Conservation (phyloP, 495 filamentous ascomycete species). For the Tuber microsphaerosporum region DNA sequence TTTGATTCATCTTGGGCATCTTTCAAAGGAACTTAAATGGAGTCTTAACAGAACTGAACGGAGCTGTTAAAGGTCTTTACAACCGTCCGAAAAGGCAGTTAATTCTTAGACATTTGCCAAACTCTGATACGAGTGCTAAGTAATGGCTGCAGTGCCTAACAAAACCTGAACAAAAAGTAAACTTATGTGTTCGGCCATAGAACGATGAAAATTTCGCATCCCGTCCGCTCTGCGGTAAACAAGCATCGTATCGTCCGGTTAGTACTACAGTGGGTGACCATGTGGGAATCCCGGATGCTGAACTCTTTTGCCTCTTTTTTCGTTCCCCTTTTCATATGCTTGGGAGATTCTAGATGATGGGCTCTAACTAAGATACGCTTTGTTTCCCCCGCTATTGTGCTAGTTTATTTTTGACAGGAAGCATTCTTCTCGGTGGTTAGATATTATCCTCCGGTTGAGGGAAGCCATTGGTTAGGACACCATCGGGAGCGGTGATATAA, state of each 20-base stretch:
- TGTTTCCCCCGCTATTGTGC: background rate
- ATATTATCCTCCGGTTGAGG: background rate
- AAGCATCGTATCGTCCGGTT: conserved; percentile 8
- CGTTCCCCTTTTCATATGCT: background rate
- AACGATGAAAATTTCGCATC: background rate
- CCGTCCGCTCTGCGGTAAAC: background rate
- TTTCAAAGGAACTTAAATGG: background rate
- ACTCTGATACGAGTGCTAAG: background rate
- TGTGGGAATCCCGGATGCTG: conserved; percentile 10
- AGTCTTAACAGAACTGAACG: too few species aligned
- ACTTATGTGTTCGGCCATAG: background rate
- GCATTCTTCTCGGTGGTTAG: background rate
- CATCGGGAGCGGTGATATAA: background rate
- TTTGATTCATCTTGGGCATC: background rate
- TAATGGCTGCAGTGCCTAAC: background rate
- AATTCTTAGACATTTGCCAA: background rate
- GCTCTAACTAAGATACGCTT: background rate
- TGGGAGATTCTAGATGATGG: background rate
- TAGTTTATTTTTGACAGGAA: background rate
- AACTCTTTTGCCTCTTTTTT: conserved; percentile 1
- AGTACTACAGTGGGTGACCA: conserved; percentile 12
- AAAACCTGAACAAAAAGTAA: background rate
- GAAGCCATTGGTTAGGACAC: background rate
- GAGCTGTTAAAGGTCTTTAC: background rate
- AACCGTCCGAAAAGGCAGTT: background rate